A percentile compares a stretch with the other conserved stretches of the same genome.
phyloP scores from a whole-genome alignment of 768 basidiomycete species.

The Leccinum pellstonianum region DNA sequence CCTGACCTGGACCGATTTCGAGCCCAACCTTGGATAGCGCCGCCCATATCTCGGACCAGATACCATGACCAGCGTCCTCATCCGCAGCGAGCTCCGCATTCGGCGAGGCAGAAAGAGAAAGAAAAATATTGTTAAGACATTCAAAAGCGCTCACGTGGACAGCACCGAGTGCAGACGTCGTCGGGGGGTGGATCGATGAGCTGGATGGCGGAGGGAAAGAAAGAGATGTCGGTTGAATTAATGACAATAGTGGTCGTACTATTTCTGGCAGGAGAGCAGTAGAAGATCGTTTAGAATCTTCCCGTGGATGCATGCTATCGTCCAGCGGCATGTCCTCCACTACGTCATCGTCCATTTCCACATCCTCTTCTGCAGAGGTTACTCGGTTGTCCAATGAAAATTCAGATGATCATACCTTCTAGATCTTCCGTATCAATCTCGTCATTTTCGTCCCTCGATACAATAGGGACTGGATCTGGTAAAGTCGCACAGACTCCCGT shows the following conservation, averaged over 20 bases:
- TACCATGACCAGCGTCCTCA: constrained; percentile 43
- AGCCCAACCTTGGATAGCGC: constrained; percentile 60
- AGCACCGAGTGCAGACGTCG: constrained; percentile 79
- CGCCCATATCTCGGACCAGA: constrained; percentile 70
- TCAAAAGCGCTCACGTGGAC: constrained; percentile 86
- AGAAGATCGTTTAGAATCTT: constrained; percentile 31
- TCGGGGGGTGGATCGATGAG: constrained; percentile 81
- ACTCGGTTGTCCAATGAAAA: background rate
- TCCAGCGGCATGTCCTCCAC: constrained; percentile 19
- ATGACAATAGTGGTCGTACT: constrained; percentile 63
- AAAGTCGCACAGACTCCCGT: constrained; percentile 81
- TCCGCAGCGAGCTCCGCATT: constrained; percentile 44
- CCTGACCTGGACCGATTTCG: constrained; percentile 60
- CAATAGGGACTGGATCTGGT: background rate
- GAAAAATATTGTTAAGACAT: constrained; percentile 86
- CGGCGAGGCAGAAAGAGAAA: constrained; percentile 59
- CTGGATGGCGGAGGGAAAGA: constrained; percentile 76
- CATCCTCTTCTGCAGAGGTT: constrained; percentile 12
- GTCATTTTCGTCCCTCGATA: background rate
- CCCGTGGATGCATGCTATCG: background rate
- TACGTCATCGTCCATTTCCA: background rate
- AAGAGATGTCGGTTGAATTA: constrained; percentile 72
- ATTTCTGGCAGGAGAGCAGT: constrained; percentile 52
- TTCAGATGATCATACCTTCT: background rate
- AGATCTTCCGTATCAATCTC: background rate